A percentile compares a stretch with the other conserved stretches of the same genome.
These are phyloP conservation scores for Nannizziopsis arthrosporioides DNA, from an alignment of 2,329 filamentous ascomycete species.

Conservation along the genomic window DNA sequence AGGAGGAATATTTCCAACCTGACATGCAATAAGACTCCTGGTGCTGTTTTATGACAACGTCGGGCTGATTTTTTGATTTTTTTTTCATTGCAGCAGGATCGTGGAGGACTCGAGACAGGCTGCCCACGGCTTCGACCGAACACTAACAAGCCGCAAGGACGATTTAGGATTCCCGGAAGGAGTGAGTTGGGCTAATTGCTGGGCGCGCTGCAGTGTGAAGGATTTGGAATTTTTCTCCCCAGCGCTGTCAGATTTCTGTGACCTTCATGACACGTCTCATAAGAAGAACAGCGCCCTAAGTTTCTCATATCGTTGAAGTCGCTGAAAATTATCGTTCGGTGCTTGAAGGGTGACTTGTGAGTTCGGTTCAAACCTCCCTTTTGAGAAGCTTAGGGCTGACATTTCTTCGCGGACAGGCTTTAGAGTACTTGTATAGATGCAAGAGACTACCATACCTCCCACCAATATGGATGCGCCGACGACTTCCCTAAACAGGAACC, in stretches of 20 bases:
- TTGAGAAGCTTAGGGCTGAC: neutral
- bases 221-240: neutral
- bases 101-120: too few relatives aligned
- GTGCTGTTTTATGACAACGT: too few relatives aligned
- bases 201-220: conserved; percentile 5
- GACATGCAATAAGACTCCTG: too few relatives aligned
- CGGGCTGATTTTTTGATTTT: too few relatives aligned
- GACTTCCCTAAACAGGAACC: conserved; percentile 20
- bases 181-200: neutral
- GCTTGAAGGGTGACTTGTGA: neutral
- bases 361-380: neutral
- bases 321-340: neutral
- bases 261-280: conserved; percentile 3
- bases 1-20: neutral
- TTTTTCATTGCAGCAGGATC: too few relatives aligned
- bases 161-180: neutral
- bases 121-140: neutral
- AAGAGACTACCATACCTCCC: neutral
- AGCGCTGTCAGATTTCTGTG: neutral
- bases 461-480: conserved; percentile 10
- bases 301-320: neutral
- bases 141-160: neutral
- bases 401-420: neutral
- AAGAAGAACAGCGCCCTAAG: neutral
- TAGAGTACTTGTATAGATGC: neutral